A percentile compares a stretch with the other conserved stretches of the same genome.
phyloP scores from a whole-genome alignment of 2,329 filamentous ascomycete species.

The Exophiala sideris region DNA sequence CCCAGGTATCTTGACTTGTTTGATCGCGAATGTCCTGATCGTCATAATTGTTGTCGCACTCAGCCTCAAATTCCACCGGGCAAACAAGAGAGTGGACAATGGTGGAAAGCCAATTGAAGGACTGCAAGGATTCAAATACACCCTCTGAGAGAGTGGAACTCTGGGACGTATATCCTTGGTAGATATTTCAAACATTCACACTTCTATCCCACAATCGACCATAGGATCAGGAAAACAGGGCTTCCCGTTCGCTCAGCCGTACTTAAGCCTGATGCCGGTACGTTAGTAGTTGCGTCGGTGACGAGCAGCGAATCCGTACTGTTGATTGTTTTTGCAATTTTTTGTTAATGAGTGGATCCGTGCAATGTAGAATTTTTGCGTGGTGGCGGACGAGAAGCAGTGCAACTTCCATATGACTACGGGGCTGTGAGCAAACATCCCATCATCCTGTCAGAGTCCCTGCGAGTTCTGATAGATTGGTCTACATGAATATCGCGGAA shows the following conservation, averaged over 20 bases:
- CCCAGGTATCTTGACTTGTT: slow-evolving; percentile 29
- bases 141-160: slow-evolving; percentile 15
- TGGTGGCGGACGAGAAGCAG: too few species aligned
- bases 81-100: slow-evolving; percentile 28
- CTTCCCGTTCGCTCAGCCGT: slow-evolving; percentile 4
- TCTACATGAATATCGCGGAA: too few species aligned
- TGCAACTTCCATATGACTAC: too few species aligned
- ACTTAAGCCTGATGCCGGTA: too few species aligned
- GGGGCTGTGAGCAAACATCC: too few species aligned
- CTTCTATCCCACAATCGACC: not conserved
- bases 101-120: slow-evolving; percentile 53
- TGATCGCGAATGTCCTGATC: slow-evolving; percentile 16
- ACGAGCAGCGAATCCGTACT: too few species aligned
- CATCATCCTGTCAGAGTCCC: too few species aligned
- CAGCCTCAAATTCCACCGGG: slow-evolving; percentile 16
- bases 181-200: not conserved
- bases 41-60: slow-evolving; percentile 11
- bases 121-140: slow-evolving; percentile 39
- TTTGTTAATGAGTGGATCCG: slow-evolving; percentile 11
- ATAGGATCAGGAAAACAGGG: not conserved
- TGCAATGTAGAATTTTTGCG: too few species aligned
- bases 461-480: too few species aligned
- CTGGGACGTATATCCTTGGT: not conserved
- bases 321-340: not conserved
- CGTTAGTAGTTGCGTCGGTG: too few species aligned